Conservation (phyloP, 2,329 filamentous ascomycete species). For the Neofusicoccum sp. region DNA sequence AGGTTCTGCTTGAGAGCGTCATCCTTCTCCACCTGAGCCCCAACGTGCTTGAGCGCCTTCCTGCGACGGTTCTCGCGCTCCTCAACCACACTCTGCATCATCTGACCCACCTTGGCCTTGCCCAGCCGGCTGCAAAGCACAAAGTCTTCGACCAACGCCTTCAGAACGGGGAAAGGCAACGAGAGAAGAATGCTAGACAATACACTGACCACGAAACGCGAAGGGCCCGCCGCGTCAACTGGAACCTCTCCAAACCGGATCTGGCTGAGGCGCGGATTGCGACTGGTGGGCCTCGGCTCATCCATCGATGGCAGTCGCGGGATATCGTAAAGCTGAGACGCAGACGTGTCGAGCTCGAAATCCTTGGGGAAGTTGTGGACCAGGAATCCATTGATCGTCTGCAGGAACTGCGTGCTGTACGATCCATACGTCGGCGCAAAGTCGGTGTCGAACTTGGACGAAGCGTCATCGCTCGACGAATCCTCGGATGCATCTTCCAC, state of each 20-base stretch:
- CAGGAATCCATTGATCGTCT: slow-evolving; percentile 61
- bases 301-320: slow-evolving; percentile 48
- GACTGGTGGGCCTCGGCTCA: slow-evolving; percentile 40
- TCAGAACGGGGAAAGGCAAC: slow-evolving; percentile 68
- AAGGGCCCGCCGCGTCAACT: slow-evolving; percentile 43
- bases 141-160: slow-evolving; percentile 65
- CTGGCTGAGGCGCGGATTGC: slow-evolving; percentile 59
- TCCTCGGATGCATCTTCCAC: slow-evolving; percentile 29
- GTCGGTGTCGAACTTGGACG: slow-evolving; percentile 21
- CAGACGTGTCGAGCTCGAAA: slow-evolving; percentile 61
- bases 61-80: slow-evolving; percentile 47
- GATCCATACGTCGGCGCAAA: slow-evolving; percentile 51
- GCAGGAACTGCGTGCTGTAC: slow-evolving; percentile 58
- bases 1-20: slow-evolving; percentile 32
- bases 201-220: slow-evolving; percentile 47
- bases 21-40: slow-evolving; percentile 26
- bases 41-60: slow-evolving; percentile 34
- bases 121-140: slow-evolving; percentile 53
- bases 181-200: slow-evolving; percentile 71
- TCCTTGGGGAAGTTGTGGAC: slow-evolving; percentile 61
- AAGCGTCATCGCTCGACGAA: slow-evolving; percentile 32
- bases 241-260: slow-evolving; percentile 74
- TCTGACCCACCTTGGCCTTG: slow-evolving; percentile 39
- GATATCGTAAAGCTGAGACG: slow-evolving; percentile 49
- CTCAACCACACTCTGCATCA: slow-evolving; percentile 46